A percentile compares a stretch with the other conserved stretches of the same genome.
Evolutionary conservation across 495 filamentous ascomycete species (phyloP).

Genomic region (Talaromyces stipitatus): DNA sequence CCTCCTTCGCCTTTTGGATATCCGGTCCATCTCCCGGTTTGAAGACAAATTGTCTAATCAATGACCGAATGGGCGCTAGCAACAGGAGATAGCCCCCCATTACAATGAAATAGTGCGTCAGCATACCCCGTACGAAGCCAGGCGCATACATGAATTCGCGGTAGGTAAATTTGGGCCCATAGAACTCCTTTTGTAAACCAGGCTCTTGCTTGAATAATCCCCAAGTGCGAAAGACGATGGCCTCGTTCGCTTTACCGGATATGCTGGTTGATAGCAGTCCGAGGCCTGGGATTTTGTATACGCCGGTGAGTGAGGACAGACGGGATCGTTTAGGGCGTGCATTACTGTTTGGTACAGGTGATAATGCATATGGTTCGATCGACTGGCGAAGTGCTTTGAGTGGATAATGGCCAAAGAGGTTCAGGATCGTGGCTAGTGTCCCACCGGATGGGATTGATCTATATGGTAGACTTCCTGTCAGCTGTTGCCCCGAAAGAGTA

Average conservation of each 20-base stretch:
- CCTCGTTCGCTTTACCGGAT: constrained; percentile 40
- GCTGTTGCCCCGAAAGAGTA: too few relatives aligned
- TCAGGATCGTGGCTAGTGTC: constrained; percentile 47
- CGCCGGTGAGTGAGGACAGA: constrained; percentile 39
- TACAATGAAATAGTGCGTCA: background rate
- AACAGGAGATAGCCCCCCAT: background rate
- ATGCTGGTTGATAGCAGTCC: constrained; percentile 47
- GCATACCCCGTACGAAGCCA: background rate
- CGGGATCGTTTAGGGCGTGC: constrained; percentile 18
- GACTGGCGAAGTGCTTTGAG: constrained; percentile 40
- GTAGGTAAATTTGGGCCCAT: constrained; percentile 58
- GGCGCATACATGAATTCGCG: constrained; percentile 40
- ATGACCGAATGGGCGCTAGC: background rate
- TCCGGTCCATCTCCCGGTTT: background rate
- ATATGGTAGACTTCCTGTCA: too few relatives aligned
- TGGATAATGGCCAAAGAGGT: constrained; percentile 48
- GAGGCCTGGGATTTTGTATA: constrained; percentile 45
- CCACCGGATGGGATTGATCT: constrained; percentile 54
- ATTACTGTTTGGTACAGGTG: constrained; percentile 35
- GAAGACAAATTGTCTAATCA: background rate
- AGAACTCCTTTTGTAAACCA: constrained; percentile 19
- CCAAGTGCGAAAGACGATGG: constrained; percentile 58
- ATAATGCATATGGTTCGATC: constrained; percentile 48
- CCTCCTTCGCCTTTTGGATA: background rate
- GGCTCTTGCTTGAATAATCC: constrained; percentile 45